These are phyloP conservation scores for Kodamaea jinghongensis DNA, from an alignment of 805 yeast genomes.

Conservation along the genomic window DNA sequence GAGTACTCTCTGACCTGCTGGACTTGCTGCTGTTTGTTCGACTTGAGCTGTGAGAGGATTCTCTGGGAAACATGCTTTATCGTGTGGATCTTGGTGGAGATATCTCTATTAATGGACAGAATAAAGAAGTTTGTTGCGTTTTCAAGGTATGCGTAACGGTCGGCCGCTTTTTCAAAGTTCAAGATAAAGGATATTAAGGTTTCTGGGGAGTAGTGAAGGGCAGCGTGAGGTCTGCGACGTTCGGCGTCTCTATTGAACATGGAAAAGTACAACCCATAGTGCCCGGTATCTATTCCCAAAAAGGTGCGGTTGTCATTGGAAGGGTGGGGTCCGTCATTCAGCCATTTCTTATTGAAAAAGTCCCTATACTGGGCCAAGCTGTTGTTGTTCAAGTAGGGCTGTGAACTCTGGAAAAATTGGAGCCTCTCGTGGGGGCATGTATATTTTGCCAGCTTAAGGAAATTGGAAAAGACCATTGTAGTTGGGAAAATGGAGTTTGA, in stretches of 20 bases:
- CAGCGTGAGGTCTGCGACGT: slow-evolving; percentile 12
- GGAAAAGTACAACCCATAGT: slow-evolving; percentile 42
- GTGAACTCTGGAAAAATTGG: slow-evolving; percentile 26
- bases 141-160: slow-evolving; percentile 7
- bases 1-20: slow-evolving; percentile 11
- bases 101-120: slow-evolving; percentile 29
- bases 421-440: slow-evolving; percentile 16
- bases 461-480: slow-evolving; percentile 12
- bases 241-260: slow-evolving; percentile 37
- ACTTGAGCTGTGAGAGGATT: slow-evolving; percentile 14
- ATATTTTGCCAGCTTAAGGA: slow-evolving; percentile 16
- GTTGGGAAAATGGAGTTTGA: not conserved
- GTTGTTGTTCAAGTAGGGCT: slow-evolving; percentile 19
- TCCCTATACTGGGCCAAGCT: slow-evolving; percentile 9
- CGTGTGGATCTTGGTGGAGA: slow-evolving; percentile 23
- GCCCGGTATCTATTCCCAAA: slow-evolving; percentile 37
- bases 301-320: slow-evolving; percentile 16
- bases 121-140: slow-evolving; percentile 24
- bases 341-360: slow-evolving; percentile 17
- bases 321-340: slow-evolving; percentile 24
- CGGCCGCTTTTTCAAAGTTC: slow-evolving; percentile 5
- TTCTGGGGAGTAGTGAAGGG: slow-evolving; percentile 7
- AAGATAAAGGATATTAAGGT: slow-evolving; percentile 12
- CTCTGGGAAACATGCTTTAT: slow-evolving; percentile 22
- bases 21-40: not conserved